Conservation (phyloP, 2,329 filamentous ascomycete genomes). For the Aspergillus pseudoterreus region DNA sequence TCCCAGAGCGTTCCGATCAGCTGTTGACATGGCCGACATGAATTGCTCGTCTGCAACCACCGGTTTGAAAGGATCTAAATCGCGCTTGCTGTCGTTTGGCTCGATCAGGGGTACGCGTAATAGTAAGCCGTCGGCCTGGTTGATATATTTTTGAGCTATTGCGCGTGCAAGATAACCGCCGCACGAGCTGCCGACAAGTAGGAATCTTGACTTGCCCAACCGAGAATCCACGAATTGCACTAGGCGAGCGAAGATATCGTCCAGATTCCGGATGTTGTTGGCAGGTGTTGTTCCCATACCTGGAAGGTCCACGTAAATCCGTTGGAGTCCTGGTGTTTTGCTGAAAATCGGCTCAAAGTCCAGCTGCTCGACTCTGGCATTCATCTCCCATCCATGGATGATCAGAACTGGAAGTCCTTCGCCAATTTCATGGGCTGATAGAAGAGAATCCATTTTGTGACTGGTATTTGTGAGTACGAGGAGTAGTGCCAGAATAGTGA, state of each 20-base stretch:
- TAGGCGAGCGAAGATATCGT: constrained; percentile 24
- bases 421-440: constrained; percentile 22
- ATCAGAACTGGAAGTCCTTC: constrained; percentile 25
- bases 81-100: constrained; percentile 19
- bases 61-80: constrained; percentile 22
- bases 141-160: constrained; percentile 22
- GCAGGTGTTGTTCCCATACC: constrained; percentile 27
- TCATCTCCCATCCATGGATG: constrained; percentile 26
- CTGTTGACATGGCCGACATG: constrained; percentile 18
- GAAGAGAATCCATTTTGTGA: constrained; percentile 13
- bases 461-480: not conserved
- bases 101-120: constrained; percentile 27
- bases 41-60: constrained; percentile 21
- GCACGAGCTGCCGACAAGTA: constrained; percentile 25
- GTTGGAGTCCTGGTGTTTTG: constrained; percentile 14
- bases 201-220: constrained; percentile 19
- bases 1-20: constrained; percentile 21
- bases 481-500: too few species aligned
- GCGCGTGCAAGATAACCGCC: constrained; percentile 27
- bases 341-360: constrained; percentile 29
- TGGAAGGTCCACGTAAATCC: constrained; percentile 29
- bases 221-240: constrained; percentile 24
- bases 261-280: constrained; percentile 20
- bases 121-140: constrained; percentile 23
- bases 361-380: constrained; percentile 17